Percentiles rank a stretch among this genome's conserved stretches.
Conservation (phyloP, 441 rosid species). For the Cnidoscolus chayamansa region DNA sequence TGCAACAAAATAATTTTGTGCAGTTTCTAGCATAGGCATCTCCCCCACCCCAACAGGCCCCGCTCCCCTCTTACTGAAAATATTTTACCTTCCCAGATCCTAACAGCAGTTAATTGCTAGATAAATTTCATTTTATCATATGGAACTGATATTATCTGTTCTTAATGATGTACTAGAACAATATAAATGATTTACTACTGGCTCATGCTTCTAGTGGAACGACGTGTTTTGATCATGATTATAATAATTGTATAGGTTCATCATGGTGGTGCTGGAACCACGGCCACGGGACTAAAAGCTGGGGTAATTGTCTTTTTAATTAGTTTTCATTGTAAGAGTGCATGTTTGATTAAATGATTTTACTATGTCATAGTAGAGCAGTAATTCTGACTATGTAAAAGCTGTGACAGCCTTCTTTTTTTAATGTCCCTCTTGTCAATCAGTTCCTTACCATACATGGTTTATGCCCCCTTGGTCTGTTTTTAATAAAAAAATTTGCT, state of each 20-base stretch:
- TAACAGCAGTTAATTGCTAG: not conserved
- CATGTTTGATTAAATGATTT: not conserved
- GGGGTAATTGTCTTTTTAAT: conserved; percentile 53
- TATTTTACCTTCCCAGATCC: not conserved
- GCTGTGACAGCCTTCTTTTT: not conserved
- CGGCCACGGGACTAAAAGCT: conserved; percentile 91
- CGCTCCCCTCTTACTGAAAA: not conserved
- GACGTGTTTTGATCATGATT: conserved; percentile 13
- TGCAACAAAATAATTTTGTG: conserved; percentile 9
- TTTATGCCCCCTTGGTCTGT: not conserved
- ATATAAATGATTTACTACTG: not conserved
- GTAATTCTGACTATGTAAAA: not conserved
- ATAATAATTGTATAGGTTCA: conserved; percentile 61
- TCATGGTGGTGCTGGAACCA: conserved; percentile 99
- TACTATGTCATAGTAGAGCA: not conserved
- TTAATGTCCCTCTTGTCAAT: not conserved
- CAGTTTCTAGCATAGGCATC: not conserved
- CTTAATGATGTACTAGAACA: not conserved
- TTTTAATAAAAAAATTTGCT: too few relatives aligned
- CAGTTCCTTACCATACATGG: not conserved
- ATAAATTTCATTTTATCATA: not conserved
- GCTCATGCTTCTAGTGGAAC: not conserved
- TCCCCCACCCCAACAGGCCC: too few relatives aligned
- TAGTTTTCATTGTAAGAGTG: not conserved
- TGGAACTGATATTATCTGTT: not conserved